Conservation (phyloP, 169 alveolate species). For the Plasmodium berghei region DNA sequence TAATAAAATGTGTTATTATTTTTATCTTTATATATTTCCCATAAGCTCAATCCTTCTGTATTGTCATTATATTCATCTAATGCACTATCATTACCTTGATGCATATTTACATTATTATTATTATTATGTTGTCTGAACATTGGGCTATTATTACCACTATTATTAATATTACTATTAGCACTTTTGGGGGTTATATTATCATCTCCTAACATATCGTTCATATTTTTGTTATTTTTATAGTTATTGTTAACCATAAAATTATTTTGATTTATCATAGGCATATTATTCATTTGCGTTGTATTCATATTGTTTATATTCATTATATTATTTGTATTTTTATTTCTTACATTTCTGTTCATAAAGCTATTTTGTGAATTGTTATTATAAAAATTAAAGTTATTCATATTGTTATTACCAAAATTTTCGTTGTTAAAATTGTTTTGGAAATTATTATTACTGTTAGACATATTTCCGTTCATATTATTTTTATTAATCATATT, state of each 20-base stretch:
- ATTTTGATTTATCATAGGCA: background rate
- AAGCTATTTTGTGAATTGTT: constrained; percentile 20
- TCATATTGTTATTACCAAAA: background rate
- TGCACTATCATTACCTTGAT: constrained; percentile 38
- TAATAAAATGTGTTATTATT: constrained; percentile 85
- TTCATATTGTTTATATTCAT: constrained; percentile 3
- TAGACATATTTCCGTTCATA: background rate
- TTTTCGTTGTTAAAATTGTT: constrained; percentile 15
- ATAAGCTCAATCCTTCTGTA: constrained; percentile 81
- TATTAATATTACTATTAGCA: background rate
- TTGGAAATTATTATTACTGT: constrained; percentile 11
- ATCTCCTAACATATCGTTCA: background rate
- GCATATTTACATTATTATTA: constrained; percentile 8
- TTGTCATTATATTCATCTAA: constrained; percentile 79
- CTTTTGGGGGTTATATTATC: background rate
- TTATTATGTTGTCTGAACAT: constrained; percentile 18
- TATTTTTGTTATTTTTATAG: background rate
- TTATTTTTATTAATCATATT: constrained; percentile 18
- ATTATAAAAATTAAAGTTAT: constrained; percentile 36
- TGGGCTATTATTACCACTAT: background rate
- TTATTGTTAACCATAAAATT: background rate
- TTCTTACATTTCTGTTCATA: constrained; percentile 41
- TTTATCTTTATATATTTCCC: constrained; percentile 85
- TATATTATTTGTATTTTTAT: constrained; percentile 31
- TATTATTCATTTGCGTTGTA: background rate